Base-by-base conservation (phyloP, 345 rosid genomes). In the Cardamine chenopodiifolia region DNA sequence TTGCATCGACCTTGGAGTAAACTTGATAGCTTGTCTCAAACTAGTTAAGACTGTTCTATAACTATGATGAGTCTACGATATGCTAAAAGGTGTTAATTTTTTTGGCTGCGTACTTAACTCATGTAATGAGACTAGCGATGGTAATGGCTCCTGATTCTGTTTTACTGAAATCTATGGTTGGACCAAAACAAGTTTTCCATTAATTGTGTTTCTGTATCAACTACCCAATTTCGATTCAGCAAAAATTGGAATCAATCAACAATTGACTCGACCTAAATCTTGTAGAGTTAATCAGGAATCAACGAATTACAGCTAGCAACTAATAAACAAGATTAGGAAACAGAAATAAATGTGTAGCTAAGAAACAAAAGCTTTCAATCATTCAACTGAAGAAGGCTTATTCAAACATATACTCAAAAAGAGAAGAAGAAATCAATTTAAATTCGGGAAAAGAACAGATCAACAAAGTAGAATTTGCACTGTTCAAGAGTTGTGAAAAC, bases 401-500 rank as follows among this genome's bases (percentile, higher is more conserved):
- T 23, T 48, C 6, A 44, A 31, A 40, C 12, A n/a, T 10, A n/a
- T 15, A 60, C 8, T 34, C 39, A 8, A 44, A 35, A 75, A 28
- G 37, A 34, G 59, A 47, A 18, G 72, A 67, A 8, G 26, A 60
- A 32, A 50, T 68, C 40, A 59, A 54, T 35, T 44, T 11, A 29
- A 53, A 35, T 28, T 55, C 22, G 22, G 54, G 29, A 42, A 15
- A 60, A 50, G 14, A 68, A 23, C 8, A n/a, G 34, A 53, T 75
- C 9, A 53, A 48, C 73, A 44, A 20, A 75, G 70, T 61, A 40
- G 50, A 69, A 45, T 35, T 55, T 70, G 42, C 65, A 53, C 12
- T 49, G 69, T 42, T 62, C 52, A 69, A 63, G 44, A 70, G 70
- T 62, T 42, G 59, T 54, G 75, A 70, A 73, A 44, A 52, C 35